A percentile compares a stretch with the other conserved stretches of the same genome.
These are phyloP conservation scores for Torulaspora globosa DNA, from an alignment of 1,139 yeast genomes.

Conservation along the genomic window DNA sequence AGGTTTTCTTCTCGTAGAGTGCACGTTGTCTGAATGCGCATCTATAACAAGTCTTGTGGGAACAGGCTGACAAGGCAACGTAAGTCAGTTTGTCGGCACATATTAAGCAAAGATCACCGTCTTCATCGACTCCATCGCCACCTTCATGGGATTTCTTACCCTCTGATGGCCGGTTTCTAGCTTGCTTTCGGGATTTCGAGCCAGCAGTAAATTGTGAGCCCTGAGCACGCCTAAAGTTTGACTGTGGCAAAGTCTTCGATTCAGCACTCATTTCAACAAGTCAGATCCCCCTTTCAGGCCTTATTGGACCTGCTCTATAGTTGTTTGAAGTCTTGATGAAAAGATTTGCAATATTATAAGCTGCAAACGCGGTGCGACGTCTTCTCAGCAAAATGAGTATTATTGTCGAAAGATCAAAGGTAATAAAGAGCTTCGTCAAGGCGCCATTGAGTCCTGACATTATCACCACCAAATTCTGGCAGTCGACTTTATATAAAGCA, in stretches of 20 bases:
- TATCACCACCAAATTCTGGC: background rate
- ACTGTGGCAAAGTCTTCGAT: background rate
- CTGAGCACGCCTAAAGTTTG: constrained; percentile 6
- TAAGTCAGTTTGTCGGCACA: constrained; percentile 70
- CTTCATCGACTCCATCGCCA: constrained; percentile 29
- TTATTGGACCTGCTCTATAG: background rate
- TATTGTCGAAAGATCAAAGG: background rate
- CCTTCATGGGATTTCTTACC: background rate
- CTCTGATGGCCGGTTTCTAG: background rate
- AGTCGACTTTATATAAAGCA: background rate
- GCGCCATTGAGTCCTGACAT: background rate
- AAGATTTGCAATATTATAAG: background rate
- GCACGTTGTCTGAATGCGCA: constrained; percentile 85
- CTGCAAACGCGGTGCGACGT: background rate
- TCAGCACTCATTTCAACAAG: background rate
- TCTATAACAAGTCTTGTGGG: constrained; percentile 75
- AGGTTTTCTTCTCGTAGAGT: constrained; percentile 63
- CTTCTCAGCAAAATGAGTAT: background rate
- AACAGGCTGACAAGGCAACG: constrained; percentile 76
- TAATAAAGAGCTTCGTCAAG: background rate
- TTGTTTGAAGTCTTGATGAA: background rate
- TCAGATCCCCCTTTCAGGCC: background rate
- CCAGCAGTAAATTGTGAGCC: constrained; percentile 3
- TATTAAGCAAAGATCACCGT: constrained; percentile 59
- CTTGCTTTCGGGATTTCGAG: constrained; percentile 3